Evolutionary conservation across 495 filamentous ascomycete genomes (phyloP), one percentile per base, ranked within the genome.

Genomic region (Aspergillus olivimuriae): DNA sequence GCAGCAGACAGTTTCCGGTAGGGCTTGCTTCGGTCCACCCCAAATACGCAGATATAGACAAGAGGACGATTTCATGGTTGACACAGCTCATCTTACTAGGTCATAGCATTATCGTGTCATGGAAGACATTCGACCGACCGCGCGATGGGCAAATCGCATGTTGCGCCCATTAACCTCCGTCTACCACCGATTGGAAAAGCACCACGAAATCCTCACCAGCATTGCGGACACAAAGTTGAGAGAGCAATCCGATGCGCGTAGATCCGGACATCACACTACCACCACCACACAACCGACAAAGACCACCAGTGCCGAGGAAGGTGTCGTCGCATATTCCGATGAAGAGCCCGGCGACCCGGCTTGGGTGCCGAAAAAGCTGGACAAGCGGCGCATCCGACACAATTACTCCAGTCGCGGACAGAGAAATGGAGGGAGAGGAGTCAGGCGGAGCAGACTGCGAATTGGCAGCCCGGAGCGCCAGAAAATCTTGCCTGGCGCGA

Each of bases 91-190:
- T n/a, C n/a, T n/a, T n/a, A n/a, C n/a, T n/a, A n/a, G n/a, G n/a
- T n/a, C n/a, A n/a, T n/a, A n/a, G n/a, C n/a, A n/a, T n/a, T n/a
- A n/a, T n/a, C n/a, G n/a, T n/a, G n/a, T n/a, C 20, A 72, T 73
- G 69, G 66, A 66, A 31, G 68, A 73, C 40, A 45, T 68, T 16
- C 62, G 56, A 52, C 50, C 65, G 28, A 73, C 67, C 12, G 67
- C 69, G 35, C 65, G 59, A 62, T 73, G 69, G 69, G 69, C 67
- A 45, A 70, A 70, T 43, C 69, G 69, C 54, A 65, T 73, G 51
- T 53, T 73, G 43, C 69, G 69, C 52, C 69, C 69, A 23, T 53
- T 73, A 42, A 59, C 64, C 24, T 71, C 69, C 12, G 62, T 71
- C 43, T 65, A 69, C 44, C 67, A 60, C 33, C 64, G 69, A 38